phyloP scores from a whole-genome alignment of 1,139 yeast species.

The Scheffersomyces insectosa region DNA sequence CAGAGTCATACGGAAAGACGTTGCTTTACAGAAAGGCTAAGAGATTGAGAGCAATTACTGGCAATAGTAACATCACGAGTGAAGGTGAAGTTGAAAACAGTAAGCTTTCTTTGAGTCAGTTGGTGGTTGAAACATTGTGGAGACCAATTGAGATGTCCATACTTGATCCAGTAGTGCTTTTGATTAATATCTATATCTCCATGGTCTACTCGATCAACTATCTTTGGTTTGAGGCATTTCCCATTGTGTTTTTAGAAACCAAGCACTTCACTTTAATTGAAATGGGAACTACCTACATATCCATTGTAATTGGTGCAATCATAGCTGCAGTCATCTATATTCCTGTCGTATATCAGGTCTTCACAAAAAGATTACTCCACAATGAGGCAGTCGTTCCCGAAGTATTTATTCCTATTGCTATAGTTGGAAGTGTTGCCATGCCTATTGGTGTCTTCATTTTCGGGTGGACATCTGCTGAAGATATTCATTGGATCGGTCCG shows the following conservation, averaged over 20 bases:
- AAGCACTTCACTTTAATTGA: slow-evolving; percentile 50
- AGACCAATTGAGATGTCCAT: slow-evolving; percentile 46
- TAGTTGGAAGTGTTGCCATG: slow-evolving; percentile 41
- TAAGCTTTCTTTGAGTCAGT: slow-evolving; percentile 17
- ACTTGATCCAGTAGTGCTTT: slow-evolving; percentile 46
- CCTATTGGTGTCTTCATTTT: slow-evolving; percentile 50
- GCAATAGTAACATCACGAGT: slow-evolving; percentile 30
- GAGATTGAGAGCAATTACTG: slow-evolving; percentile 36
- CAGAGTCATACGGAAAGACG: slow-evolving; percentile 38
- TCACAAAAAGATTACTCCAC: slow-evolving; percentile 24
- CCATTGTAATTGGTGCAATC: slow-evolving; percentile 45
- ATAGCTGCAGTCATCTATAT: slow-evolving; percentile 27
- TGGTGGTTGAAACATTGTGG: slow-evolving; percentile 46
- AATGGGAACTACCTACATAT: slow-evolving; percentile 47
- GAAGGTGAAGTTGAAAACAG: slow-evolving; percentile 29
- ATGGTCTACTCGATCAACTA: slow-evolving; percentile 56
- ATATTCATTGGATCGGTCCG: slow-evolving; percentile 46
- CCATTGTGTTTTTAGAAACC: slow-evolving; percentile 48
- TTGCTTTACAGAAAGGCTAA: slow-evolving; percentile 36
- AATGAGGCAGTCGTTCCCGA: slow-evolving; percentile 35
- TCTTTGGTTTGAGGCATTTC: slow-evolving; percentile 63
- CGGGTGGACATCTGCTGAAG: slow-evolving; percentile 49
- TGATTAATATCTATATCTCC: slow-evolving; percentile 51
- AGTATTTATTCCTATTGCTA: slow-evolving; percentile 43
- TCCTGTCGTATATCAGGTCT: slow-evolving; percentile 19